Percentiles rank a stretch among this genome's conserved stretches.
phyloP scores from a whole-genome alignment of 139 green algal species.

The Asterochloris sp. region DNA sequence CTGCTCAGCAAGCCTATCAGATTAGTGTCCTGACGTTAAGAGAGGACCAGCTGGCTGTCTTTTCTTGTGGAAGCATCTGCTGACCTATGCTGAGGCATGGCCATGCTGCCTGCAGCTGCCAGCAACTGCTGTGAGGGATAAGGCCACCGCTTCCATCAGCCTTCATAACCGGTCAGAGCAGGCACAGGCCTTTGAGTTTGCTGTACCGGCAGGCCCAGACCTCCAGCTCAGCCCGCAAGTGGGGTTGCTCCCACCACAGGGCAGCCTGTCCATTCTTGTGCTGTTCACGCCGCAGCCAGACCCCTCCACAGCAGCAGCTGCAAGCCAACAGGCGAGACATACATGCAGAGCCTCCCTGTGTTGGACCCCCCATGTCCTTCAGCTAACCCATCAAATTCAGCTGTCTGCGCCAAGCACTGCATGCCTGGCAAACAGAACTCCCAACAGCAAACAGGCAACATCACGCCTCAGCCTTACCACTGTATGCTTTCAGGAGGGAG shows the following conservation, averaged over 20 bases:
- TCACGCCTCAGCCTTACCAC: background rate
- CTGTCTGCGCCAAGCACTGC: background rate
- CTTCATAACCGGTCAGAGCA: slow-evolving; percentile 42
- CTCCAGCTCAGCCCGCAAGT: slow-evolving; percentile 49
- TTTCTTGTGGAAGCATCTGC: background rate
- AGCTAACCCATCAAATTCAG: background rate
- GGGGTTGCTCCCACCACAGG: slow-evolving; percentile 25
- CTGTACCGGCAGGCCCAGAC: slow-evolving; percentile 33
- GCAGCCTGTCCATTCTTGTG: slow-evolving; percentile 27
- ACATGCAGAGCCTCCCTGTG: background rate
- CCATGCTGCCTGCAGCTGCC: slow-evolving; percentile 28
- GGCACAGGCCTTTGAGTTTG: slow-evolving; percentile 56
- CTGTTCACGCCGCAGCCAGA: slow-evolving; percentile 33
- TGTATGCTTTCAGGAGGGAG: background rate
- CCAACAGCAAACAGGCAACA: background rate
- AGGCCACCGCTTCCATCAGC: slow-evolving; percentile 31
- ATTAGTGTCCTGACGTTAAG: background rate
- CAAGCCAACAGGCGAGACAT: background rate
- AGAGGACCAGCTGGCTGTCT: background rate
- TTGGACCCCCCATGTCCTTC: background rate
- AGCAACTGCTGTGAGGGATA: slow-evolving; percentile 51
- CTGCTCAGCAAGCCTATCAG: background rate
- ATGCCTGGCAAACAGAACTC: background rate
- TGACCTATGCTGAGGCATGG: background rate
- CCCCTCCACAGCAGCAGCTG: background rate